Conservation (phyloP, 2,329 filamentous ascomycete species). For the Curvularia eragrostidis region DNA sequence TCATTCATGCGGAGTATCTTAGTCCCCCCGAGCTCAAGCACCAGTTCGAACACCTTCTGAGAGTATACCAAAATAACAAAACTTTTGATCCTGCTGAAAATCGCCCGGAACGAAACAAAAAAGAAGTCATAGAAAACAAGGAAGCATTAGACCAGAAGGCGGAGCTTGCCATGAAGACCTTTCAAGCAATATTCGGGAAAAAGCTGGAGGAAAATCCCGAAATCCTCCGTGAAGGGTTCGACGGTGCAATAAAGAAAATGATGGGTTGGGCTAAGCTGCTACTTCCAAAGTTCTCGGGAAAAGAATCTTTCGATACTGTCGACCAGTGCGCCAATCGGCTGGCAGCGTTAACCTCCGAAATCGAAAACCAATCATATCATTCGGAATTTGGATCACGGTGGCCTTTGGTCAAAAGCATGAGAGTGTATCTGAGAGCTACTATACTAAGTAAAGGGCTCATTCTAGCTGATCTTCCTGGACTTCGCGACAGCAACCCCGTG, state of each 20-base stretch:
- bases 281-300: not conserved
- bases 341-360: not conserved
- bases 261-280: not conserved
- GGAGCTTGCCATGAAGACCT: not conserved
- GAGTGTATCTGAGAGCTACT: constrained; percentile 54
- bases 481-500: constrained; percentile 57
- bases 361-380: not conserved
- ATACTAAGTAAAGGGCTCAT: constrained; percentile 59
- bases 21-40: constrained; percentile 23
- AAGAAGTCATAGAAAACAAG: not conserved
- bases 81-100: not conserved
- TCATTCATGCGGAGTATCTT: constrained; percentile 40
- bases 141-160: not conserved
- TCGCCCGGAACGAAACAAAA: not conserved
- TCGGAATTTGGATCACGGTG: constrained; percentile 39
- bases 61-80: not conserved
- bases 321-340: not conserved
- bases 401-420: constrained; percentile 57
- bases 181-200: not conserved
- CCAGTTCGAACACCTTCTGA: not conserved
- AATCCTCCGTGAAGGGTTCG: not conserved
- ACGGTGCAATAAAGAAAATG: not conserved
- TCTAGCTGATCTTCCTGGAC: constrained; percentile 59
- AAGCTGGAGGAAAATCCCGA: not conserved
- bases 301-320: not conserved